phyloP scores from a whole-genome alignment of 495 filamentous ascomycete genomes.

The Penicillium argentinense region DNA sequence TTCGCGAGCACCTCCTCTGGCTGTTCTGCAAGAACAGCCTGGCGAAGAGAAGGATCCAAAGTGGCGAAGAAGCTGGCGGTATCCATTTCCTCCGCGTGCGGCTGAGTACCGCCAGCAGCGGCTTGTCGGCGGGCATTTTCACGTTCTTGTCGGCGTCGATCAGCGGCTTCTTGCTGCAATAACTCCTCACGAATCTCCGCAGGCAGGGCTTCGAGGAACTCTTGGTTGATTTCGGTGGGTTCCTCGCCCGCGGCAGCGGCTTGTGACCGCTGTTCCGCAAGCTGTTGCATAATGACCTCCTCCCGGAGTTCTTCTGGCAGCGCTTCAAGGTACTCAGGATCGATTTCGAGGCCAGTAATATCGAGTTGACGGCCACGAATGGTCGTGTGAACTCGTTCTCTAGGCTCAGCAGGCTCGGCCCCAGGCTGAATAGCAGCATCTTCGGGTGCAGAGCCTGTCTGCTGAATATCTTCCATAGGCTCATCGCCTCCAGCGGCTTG shows the following conservation, averaged over 20 bases:
- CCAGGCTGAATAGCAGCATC: conserved; percentile 34
- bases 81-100: conserved; percentile 85
- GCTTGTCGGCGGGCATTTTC: conserved; percentile 68
- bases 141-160: conserved; percentile 85
- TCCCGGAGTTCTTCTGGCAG: conserved; percentile 93
- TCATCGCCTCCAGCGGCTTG: conserved; percentile 46
- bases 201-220: conserved; percentile 92
- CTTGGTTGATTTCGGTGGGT: conserved; percentile 83
- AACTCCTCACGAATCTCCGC: conserved; percentile 87
- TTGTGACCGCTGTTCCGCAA: conserved; percentile 77
- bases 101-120: conserved; percentile 48
- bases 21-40: conserved; percentile 85
- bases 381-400: conserved; percentile 67
- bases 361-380: conserved; percentile 84
- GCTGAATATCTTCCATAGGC: conserved; percentile 88
- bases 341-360: conserved; percentile 91
- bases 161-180: conserved; percentile 81
- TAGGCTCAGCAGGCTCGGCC: conserved; percentile 50
- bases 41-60: conserved; percentile 79
- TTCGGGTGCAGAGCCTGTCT: conserved; percentile 42
- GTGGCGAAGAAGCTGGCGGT: conserved; percentile 89
- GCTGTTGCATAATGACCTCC: conserved; percentile 87
- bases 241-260: conserved; percentile 78
- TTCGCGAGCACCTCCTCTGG: conserved; percentile 84
- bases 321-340: conserved; percentile 88